Conservation (phyloP, 2,329 filamentous ascomycete genomes). For the Phaeoacremonium minimum region DNA sequence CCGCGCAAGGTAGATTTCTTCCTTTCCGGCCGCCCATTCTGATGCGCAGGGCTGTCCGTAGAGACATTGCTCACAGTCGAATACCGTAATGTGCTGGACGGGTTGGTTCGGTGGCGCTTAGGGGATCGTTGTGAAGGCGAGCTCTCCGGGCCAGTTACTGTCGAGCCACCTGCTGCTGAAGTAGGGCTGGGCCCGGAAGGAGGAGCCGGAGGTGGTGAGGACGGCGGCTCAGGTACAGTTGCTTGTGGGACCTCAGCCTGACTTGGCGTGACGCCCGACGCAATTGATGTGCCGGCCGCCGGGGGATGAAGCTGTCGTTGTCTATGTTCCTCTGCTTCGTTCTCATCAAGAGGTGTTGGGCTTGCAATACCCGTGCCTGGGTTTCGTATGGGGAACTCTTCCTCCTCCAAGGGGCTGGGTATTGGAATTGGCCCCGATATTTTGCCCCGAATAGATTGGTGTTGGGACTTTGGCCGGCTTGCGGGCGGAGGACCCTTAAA, state of each 20-base stretch:
- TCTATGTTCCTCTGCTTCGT: conserved; percentile 8
- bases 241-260: conserved; percentile 12
- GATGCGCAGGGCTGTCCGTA: conserved; percentile 25
- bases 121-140: no score
- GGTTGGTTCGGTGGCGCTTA: conserved; percentile 27
- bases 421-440: conserved; percentile 61
- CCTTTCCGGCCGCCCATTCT: conserved; percentile 34
- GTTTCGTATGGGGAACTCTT: conserved; percentile 49
- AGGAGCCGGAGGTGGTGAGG: conserved; percentile 13
- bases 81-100: conserved; percentile 37
- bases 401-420: conserved; percentile 37
- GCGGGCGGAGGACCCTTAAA: conserved; percentile 40
- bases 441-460: conserved; percentile 50
- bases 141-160: conserved; percentile 5
- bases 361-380: conserved; percentile 31
- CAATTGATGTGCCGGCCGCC: conserved; percentile 1
- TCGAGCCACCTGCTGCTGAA: conserved; percentile 6
- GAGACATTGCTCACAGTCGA: conserved; percentile 44
- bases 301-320: conserved; percentile 12
- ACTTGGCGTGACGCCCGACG: conserved; percentile 7
- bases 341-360: conserved; percentile 18
- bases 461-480: conserved; percentile 33
- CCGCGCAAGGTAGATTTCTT: conserved; percentile 56
- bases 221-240: conserved; percentile 13
- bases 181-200: conserved; percentile 10